Conservation (phyloP, 495 filamentous ascomycete species). For the Neurospora sp. region DNA sequence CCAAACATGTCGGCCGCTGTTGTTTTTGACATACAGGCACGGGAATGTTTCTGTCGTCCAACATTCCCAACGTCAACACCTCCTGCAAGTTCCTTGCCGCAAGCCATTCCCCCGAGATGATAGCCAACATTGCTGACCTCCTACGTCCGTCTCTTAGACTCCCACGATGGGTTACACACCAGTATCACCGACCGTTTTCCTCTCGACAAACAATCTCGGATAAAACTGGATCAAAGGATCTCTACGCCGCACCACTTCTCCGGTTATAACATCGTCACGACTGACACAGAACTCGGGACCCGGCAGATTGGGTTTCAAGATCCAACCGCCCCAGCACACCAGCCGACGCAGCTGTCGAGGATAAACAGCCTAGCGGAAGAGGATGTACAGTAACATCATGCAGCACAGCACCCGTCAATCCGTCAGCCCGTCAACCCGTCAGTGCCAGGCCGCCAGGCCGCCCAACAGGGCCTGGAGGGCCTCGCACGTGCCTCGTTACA, state of each 20-base stretch:
- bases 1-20: neutral
- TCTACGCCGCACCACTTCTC: neutral
- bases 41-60: neutral
- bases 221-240: neutral
- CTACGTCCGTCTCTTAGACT: neutral
- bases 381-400: neutral
- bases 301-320: neutral
- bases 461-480: neutral
- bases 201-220: neutral
- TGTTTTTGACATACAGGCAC: neutral
- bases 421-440: neutral
- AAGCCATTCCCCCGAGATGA: neutral
- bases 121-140: neutral
- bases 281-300: neutral
- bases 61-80: neutral
- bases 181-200: neutral
- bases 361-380: neutral
- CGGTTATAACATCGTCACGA: neutral
- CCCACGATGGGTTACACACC: neutral
- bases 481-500: neutral
- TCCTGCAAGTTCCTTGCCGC: neutral
- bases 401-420: neutral
- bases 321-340: neutral
- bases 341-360: no score
- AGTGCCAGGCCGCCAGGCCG: neutral